These are phyloP conservation scores for Boletus reticulatus DNA, from an alignment of 768 basidiomycete species.

Conservation along the genomic window DNA sequence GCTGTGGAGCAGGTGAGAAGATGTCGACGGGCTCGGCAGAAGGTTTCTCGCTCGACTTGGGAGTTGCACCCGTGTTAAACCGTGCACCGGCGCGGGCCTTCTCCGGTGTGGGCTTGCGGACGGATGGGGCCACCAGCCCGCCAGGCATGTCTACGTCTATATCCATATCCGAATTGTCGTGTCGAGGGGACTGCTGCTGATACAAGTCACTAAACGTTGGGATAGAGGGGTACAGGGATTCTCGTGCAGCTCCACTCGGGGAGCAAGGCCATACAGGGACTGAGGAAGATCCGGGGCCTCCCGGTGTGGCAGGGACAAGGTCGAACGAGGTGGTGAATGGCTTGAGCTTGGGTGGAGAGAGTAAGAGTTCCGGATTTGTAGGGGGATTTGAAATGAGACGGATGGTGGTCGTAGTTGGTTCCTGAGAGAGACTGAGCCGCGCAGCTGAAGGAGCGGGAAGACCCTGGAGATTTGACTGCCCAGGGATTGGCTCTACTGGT, in stretches of 20 bases:
- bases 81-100: conserved; percentile 5
- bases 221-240: conserved; percentile 40
- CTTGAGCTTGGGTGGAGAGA: conserved; percentile 60
- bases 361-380: conserved; percentile 19
- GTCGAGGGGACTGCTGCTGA: conserved; percentile 18
- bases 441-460: conserved; percentile 59
- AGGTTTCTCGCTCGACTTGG: conserved; percentile 32
- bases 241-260: conserved; percentile 21
- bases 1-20: conserved; percentile 39
- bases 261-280: conserved; percentile 43
- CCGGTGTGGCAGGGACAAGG: conserved; percentile 58
- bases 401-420: conserved; percentile 46
- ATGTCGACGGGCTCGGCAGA: conserved; percentile 34
- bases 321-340: conserved; percentile 70
- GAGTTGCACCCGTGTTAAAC: conserved; percentile 24
- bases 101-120: conserved; percentile 22
- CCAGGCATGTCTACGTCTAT: conserved; percentile 38
- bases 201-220: conserved; percentile 31
- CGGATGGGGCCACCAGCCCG: conserved; percentile 19
- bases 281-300: conserved; percentile 13
- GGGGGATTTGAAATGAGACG: conserved; percentile 40
- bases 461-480: conserved; percentile 56
- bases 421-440: conserved; percentile 56
- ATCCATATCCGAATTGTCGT: conserved; percentile 33
- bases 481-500: conserved; percentile 52